phyloP scores from a whole-genome alignment of 1,284 basidiomycete genomes.

The Fomitiporia mediterranea region DNA sequence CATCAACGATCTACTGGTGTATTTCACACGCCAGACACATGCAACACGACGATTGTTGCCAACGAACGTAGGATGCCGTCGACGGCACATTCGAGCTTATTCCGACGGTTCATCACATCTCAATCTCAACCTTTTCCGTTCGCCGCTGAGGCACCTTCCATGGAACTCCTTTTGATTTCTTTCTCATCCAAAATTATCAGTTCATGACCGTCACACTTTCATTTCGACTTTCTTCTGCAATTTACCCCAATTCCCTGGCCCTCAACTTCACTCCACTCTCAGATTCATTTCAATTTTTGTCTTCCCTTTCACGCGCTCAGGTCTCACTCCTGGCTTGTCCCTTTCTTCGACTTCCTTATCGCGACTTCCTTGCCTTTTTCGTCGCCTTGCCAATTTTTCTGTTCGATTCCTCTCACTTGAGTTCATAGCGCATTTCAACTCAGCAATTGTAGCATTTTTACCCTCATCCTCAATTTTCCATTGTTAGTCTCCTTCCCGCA shows the following conservation, averaged over 20 bases:
- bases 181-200: background rate
- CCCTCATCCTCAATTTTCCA: background rate
- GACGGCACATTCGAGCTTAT: too few relatives aligned
- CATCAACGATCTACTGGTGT: too few relatives aligned
- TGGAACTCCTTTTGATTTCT: background rate
- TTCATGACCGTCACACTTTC: background rate
- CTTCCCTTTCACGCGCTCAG: constrained; percentile 1
- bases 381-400: background rate
- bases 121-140: too few relatives aligned
- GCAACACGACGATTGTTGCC: too few relatives aligned
- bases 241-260: constrained; percentile 4
- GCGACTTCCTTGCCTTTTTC: background rate
- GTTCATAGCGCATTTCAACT: background rate
- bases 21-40: too few relatives aligned
- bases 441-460: constrained; percentile 3
- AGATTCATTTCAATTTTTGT: background rate
- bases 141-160: too few relatives aligned
- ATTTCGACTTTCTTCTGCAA: constrained; percentile 1
- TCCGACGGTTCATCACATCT: too few relatives aligned
- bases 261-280: background rate
- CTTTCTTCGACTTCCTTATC: background rate
- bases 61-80: too few relatives aligned
- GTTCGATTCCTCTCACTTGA: background rate
- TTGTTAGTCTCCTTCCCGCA: background rate
- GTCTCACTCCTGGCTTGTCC: background rate